Evolutionary conservation across 257 asterid species (phyloP).

Genomic region (Forsythia viridissima): DNA sequence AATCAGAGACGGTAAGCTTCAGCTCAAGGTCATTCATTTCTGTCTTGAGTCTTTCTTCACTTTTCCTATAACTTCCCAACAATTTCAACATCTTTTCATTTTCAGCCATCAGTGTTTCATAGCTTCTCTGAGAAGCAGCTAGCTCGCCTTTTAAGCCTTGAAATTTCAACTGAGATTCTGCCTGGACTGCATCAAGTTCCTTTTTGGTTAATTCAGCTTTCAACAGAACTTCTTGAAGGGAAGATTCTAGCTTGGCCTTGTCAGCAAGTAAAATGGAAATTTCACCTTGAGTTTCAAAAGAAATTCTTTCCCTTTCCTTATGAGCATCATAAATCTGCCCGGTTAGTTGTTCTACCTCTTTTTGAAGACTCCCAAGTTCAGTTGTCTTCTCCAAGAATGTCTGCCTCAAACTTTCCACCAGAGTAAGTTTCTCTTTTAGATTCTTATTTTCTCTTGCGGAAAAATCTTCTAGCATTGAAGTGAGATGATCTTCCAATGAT

Average conservation of each 20-base stretch:
- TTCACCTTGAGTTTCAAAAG: constrained; percentile 37
- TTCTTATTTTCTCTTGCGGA: constrained; percentile 41
- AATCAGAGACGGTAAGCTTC: constrained; percentile 70
- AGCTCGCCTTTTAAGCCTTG: constrained; percentile 47
- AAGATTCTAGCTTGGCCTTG: constrained; percentile 42
- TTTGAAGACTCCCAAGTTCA: constrained; percentile 39
- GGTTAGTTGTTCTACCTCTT: constrained; percentile 42
- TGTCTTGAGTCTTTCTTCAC: constrained; percentile 68
- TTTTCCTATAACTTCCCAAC: constrained; percentile 48
- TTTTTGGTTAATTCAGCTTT: constrained; percentile 37
- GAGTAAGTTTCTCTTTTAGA: constrained; percentile 40
- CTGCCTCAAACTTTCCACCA: constrained; percentile 31
- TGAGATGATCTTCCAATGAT: constrained; percentile 51
- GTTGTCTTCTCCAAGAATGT: constrained; percentile 30
- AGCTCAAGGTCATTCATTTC: constrained; percentile 62
- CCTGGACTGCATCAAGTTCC: constrained; percentile 28
- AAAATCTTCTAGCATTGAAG: constrained; percentile 42
- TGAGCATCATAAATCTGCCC: constrained; percentile 33
- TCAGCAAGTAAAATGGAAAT: constrained; percentile 48
- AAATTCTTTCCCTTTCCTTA: constrained; percentile 45
- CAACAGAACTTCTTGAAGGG: constrained; percentile 40
- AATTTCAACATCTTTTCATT: constrained; percentile 47
- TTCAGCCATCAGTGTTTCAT: constrained; percentile 42
- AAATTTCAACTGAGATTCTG: constrained; percentile 40
- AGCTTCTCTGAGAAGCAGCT: constrained; percentile 37